Evolutionary conservation across 495 filamentous ascomycete genomes (phyloP), one percentile per base, ranked within the genome.

Genomic region (Massariosphaeria phaeospora): DNA sequence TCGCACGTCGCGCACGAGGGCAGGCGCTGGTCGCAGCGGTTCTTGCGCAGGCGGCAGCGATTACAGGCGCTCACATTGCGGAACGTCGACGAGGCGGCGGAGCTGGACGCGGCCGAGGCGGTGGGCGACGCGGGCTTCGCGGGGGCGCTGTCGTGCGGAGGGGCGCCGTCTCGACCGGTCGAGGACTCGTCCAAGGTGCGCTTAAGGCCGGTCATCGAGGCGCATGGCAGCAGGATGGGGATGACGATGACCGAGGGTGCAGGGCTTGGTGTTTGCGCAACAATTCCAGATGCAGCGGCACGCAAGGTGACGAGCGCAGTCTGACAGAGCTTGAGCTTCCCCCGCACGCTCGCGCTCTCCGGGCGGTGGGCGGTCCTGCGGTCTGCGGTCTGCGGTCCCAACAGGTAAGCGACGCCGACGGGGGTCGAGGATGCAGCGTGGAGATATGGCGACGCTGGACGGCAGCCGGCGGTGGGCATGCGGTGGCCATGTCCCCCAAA

Each of bases 41-140:
- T 96, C 72, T 97, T 97, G 59, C 91, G 81, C 58, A 91, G 72
- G 11, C 91, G 82, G 67, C 91, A 97, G 18, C 91, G 82, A 71
- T 96, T 94, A 68, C 91, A 97, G 41, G 91, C 91, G 58, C 86
- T 91, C 55, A 97, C 91, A 68, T 95, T 96, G 61, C 91, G 84
- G 69, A 96, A 96, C n/a, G n/a, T n/a, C 13, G 82, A 78, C 6
- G 82, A 83, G 36, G 73, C 74, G 36, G 73, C 20, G 3, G 34
- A 38, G 34, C 25, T 38, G 8, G 49, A 52, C 36, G 49, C 25
- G 24, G 55, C 26, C 20, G 59, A 57, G 41, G 54, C 39, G 17
- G 61, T 31, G 13, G 61, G 61, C 51, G 55, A 57, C 24, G 57
- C 26, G 21, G 59, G 54, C 36, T 62, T 62, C 17, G 21, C 40